phyloP scores from a whole-genome alignment of 805 yeast species.

The Kodamaea sagamina region DNA sequence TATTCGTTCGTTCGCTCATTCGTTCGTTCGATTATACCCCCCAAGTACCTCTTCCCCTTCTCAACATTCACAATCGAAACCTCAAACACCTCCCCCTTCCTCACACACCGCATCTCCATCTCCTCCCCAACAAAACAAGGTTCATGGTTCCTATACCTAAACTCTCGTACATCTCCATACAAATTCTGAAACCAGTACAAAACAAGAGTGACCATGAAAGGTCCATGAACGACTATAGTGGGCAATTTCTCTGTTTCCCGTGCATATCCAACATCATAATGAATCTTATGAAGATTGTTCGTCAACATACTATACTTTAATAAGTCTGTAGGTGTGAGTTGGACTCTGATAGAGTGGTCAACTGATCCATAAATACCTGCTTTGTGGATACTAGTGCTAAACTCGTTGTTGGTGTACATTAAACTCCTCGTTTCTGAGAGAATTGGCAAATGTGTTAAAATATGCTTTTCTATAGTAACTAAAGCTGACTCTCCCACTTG shows the following conservation, averaged over 20 bases:
- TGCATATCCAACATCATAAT: constrained; percentile 64
- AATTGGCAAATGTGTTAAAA: constrained; percentile 35
- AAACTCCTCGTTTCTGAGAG: constrained; percentile 58
- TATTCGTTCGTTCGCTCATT: no score
- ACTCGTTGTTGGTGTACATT: constrained; percentile 52
- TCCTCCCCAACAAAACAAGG: constrained; percentile 51
- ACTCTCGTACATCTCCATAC: constrained; percentile 18
- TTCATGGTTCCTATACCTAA: constrained; percentile 50
- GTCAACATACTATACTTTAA: constrained; percentile 74
- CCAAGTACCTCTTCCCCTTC: constrained; percentile 11
- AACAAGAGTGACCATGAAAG: constrained; percentile 64
- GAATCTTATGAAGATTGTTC: constrained; percentile 83
- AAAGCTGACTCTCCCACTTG: constrained; percentile 39
- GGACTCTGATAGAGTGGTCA: constrained; percentile 20
- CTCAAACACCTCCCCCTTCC: background rate
- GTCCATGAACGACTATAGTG: constrained; percentile 74
- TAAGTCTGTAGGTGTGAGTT: constrained; percentile 45
- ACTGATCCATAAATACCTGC: constrained; percentile 1
- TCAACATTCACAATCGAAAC: constrained; percentile 5
- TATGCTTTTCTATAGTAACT: constrained; percentile 57
- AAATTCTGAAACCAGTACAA: constrained; percentile 49
- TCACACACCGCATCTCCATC: constrained; percentile 18
- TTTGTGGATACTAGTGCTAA: background rate
- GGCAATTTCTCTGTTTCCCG: constrained; percentile 58
- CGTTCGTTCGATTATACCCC: no score